phyloP scores from a whole-genome alignment of 345 rosid species.

The Populus alba region DNA sequence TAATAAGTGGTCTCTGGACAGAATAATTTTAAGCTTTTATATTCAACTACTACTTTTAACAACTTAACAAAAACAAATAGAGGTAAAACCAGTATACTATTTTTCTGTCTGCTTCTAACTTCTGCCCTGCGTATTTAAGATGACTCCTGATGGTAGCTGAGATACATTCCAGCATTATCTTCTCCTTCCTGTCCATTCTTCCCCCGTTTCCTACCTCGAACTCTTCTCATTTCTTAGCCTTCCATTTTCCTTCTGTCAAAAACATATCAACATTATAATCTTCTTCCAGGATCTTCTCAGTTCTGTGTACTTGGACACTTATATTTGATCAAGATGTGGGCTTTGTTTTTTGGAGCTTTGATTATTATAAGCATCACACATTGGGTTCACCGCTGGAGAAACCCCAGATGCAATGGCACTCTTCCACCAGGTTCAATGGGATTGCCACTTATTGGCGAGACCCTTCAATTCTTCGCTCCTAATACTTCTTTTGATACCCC shows the following conservation, averaged over 20 bases:
- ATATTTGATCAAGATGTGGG: constrained; percentile 45
- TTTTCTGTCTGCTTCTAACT: constrained; percentile 20
- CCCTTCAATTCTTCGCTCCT: constrained; percentile 71
- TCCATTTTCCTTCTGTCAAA: constrained; percentile 7
- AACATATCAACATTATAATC: constrained; percentile 9
- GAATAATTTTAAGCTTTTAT: constrained; percentile 27
- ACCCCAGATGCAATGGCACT: constrained; percentile 81
- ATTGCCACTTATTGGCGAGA: constrained; percentile 76
- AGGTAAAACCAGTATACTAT: constrained; percentile 4
- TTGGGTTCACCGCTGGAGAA: constrained; percentile 68
- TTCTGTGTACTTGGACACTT: not conserved
- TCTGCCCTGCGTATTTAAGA: constrained; percentile 49
- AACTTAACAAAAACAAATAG: constrained; percentile 21
- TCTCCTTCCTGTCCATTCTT: constrained; percentile 43
- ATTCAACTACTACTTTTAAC: constrained; percentile 31
- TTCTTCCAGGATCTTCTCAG: constrained; percentile 9
- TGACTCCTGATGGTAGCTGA: constrained; percentile 33
- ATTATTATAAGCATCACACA: constrained; percentile 42
- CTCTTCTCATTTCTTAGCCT: constrained; percentile 22
- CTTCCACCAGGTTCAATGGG: constrained; percentile 99
- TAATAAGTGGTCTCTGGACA: constrained; percentile 23
- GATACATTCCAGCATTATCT: constrained; percentile 51
- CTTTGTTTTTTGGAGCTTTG: constrained; percentile 45
- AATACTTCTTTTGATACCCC: constrained; percentile 57
- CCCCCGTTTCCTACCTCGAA: constrained; percentile 36